Percentiles rank a stretch among this genome's conserved stretches.
Conservation (phyloP, 768 basidiomycete genomes). For the Hericium alpestre region DNA sequence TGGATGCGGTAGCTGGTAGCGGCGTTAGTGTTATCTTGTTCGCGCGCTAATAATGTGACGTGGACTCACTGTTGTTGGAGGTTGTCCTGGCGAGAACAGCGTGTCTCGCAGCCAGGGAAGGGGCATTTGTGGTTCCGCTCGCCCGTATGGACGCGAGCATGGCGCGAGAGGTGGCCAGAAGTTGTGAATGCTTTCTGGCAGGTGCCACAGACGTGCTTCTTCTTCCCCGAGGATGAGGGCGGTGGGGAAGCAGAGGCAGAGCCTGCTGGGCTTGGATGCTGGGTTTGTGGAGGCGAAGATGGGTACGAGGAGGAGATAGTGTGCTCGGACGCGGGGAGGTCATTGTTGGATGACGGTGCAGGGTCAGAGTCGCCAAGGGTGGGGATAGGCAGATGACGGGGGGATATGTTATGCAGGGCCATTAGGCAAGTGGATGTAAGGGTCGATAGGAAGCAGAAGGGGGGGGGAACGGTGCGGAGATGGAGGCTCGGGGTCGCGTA, state of each 20-base stretch:
- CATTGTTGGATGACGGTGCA: neutral
- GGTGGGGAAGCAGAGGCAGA: neutral
- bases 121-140: slow-evolving; percentile 90
- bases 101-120: slow-evolving; percentile 89
- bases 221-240: slow-evolving; percentile 11
- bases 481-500: no score
- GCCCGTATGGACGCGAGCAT: slow-evolving; percentile 84
- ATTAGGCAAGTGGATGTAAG: neutral
- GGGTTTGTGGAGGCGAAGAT: neutral
- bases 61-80: slow-evolving; percentile 50
- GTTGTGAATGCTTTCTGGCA: slow-evolving; percentile 81
- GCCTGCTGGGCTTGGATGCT: neutral
- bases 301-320: slow-evolving; percentile 1
- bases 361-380: neutral
- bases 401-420: neutral
- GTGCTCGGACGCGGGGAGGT: neutral
- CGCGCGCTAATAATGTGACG: neutral
- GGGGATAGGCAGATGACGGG: neutral
- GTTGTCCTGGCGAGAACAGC: slow-evolving; percentile 86
- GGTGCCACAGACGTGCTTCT: slow-evolving; percentile 50
- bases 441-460: neutral
- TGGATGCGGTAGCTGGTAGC: slow-evolving; percentile 63
- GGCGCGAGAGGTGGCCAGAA: slow-evolving; percentile 79
- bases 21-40: neutral
- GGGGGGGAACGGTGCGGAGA: no score